Conservation (phyloP, 2,329 filamentous ascomycete species). For the Fusarium decemcellulare region DNA sequence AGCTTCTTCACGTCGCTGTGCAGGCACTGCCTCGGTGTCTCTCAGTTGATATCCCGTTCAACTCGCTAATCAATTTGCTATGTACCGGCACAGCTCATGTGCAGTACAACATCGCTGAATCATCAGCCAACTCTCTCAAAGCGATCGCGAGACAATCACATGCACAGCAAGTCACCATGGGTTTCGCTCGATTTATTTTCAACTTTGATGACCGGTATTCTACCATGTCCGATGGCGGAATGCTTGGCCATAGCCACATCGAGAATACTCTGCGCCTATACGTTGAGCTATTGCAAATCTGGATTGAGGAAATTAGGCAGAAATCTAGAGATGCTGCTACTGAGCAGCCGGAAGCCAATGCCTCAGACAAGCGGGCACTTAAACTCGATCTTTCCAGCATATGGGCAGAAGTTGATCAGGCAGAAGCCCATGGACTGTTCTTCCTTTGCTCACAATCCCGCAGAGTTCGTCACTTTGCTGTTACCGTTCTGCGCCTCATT, state of each 20-base stretch:
- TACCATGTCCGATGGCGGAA: slow-evolving; percentile 97
- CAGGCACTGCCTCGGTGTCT: slow-evolving; percentile 96
- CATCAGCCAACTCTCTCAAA: slow-evolving; percentile 93
- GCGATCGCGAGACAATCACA: slow-evolving; percentile 94
- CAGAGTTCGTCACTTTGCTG: slow-evolving; percentile 88
- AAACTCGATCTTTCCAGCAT: slow-evolving; percentile 90
- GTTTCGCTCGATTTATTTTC: slow-evolving; percentile 97
- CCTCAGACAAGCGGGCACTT: slow-evolving; percentile 78
- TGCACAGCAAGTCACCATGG: slow-evolving; percentile 95
- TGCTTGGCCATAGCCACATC: slow-evolving; percentile 94
- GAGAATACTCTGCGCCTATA: slow-evolving; percentile 94
- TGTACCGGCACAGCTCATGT: slow-evolving; percentile 98
- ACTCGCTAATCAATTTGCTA: slow-evolving; percentile 91
- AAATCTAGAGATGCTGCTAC: slow-evolving; percentile 82
- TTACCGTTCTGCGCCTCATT: slow-evolving; percentile 92
- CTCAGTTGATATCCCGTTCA: slow-evolving; percentile 91
- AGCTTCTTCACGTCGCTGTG: slow-evolving; percentile 93
- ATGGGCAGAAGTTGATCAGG: slow-evolving; percentile 94
- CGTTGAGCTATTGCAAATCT: slow-evolving; percentile 93
- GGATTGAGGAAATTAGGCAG: slow-evolving; percentile 96
- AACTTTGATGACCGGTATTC: slow-evolving; percentile 98
- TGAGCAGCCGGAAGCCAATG: slow-evolving; percentile 73
- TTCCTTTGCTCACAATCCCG: slow-evolving; percentile 97
- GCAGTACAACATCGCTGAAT: slow-evolving; percentile 90
- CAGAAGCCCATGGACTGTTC: slow-evolving; percentile 96